A percentile compares a stretch with the other conserved stretches of the same genome.
Evolutionary conservation across 192 early-diverging fungal genomes (phyloP).

Genomic region (Backusella australiensis): DNA sequence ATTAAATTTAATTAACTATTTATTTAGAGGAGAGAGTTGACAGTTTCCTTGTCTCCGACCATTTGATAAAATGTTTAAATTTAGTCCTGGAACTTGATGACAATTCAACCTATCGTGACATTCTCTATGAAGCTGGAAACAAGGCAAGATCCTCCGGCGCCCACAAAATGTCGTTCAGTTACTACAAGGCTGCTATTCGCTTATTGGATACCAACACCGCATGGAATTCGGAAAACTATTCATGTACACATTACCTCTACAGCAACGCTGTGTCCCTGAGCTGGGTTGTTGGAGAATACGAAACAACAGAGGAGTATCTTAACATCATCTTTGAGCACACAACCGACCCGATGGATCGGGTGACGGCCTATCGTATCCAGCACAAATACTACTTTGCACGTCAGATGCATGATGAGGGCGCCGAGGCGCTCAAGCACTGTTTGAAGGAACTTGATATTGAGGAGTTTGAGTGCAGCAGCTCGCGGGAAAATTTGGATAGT

Average conservation of each 20-base stretch:
- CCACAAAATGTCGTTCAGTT: conserved; percentile 20
- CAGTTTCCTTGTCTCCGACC: conserved; percentile 23
- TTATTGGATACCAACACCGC: neutral
- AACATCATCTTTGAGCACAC: conserved; percentile 20
- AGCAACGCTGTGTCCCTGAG: conserved; percentile 17
- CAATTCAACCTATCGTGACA: conserved; percentile 13
- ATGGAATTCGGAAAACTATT: conserved; percentile 14
- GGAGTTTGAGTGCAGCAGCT: neutral
- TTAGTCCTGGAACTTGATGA: conserved; percentile 5
- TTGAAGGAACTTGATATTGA: conserved; percentile 23
- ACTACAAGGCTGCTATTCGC: conserved; percentile 21
- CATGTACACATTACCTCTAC: conserved; percentile 15
- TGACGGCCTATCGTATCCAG: conserved; percentile 22
- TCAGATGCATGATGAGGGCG: conserved; percentile 24
- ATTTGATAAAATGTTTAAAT: conserved; percentile 27
- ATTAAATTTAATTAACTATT: no score
- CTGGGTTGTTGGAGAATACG: conserved; percentile 26
- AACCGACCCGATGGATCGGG: conserved; percentile 24
- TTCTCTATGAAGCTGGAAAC: conserved; percentile 20
- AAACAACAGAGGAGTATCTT: conserved; percentile 11
- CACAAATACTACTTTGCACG: conserved; percentile 22
- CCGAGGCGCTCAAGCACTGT: conserved; percentile 10
- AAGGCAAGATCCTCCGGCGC: conserved; percentile 26
- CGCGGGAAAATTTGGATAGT: neutral
- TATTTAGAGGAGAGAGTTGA: conserved; percentile 11